phyloP scores from a whole-genome alignment of 2,329 filamentous ascomycete species.

The Sordariomycetes sp. region DNA sequence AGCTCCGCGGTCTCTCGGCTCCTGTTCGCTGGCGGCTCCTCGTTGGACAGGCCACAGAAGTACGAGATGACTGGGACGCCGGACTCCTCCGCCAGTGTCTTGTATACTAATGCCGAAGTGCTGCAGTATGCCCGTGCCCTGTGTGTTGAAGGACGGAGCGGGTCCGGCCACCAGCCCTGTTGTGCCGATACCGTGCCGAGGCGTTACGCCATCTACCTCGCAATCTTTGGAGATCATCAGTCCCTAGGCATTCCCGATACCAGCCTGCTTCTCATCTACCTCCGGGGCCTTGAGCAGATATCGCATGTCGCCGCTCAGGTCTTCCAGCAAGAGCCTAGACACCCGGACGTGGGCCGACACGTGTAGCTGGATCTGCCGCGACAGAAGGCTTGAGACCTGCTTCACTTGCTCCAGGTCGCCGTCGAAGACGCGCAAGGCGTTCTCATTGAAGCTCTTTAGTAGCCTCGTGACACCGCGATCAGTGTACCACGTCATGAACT shows the following conservation, averaged over 20 bases:
- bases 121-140: conserved; percentile 1
- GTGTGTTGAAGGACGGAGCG: conserved; percentile 3
- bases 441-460: conserved; percentile 9
- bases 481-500: conserved; percentile 9
- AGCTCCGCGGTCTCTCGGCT: conserved; percentile 7
- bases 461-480: conserved; percentile 7
- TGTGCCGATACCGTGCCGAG: not conserved
- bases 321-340: conserved; percentile 6
- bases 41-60: conserved; percentile 6
- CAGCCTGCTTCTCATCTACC: not conserved
- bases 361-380: conserved; percentile 6
- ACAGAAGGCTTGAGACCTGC: conserved; percentile 3
- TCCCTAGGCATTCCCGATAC: not conserved
- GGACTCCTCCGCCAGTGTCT: not conserved
- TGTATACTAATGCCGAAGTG: conserved; percentile 4
- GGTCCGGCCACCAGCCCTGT: conserved; percentile 4
- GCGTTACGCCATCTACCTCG: not conserved
- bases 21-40: conserved; percentile 5
- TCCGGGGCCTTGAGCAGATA: conserved; percentile 6
- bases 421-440: conserved; percentile 2
- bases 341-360: conserved; percentile 6
- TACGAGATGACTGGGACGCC: conserved; percentile 7
- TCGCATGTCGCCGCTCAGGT: conserved; percentile 1
- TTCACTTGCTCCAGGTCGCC: conserved; percentile 6
- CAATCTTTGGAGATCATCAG: no score